These are phyloP conservation scores for Juglanconis juglandina DNA, from an alignment of 2,329 filamentous ascomycete genomes.

Conservation along the genomic window DNA sequence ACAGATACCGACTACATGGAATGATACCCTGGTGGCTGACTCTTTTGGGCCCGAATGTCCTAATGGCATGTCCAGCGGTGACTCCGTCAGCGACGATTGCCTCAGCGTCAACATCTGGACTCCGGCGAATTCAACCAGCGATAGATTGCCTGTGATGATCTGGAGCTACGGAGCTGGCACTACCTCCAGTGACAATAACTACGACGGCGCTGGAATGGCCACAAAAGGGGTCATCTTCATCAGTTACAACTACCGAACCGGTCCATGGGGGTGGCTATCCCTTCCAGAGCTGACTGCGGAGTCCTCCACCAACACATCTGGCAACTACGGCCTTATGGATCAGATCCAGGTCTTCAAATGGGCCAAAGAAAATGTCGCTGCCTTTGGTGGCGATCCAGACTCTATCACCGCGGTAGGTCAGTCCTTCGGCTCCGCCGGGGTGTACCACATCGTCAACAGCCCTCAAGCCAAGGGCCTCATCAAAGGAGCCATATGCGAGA, in stretches of 20 bases:
- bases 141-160: not conserved
- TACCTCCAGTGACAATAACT: not conserved
- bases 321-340: constrained; percentile 58
- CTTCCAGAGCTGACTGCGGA: not conserved
- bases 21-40: not conserved
- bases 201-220: not conserved
- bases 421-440: not conserved
- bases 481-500: not conserved
- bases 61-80: not conserved
- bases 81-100: not conserved
- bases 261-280: not conserved
- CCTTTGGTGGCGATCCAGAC: constrained; percentile 49
- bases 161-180: not conserved
- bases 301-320: not conserved
- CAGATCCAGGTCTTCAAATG: constrained; percentile 49
- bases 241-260: not conserved
- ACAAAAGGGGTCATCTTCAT: not conserved
- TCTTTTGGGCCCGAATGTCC: not conserved
- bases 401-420: not conserved
- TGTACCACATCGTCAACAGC: not conserved
- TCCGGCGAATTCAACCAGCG: not conserved
- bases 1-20: not conserved
- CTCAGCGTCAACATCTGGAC: not conserved
- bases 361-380: constrained; percentile 51
- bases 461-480: not conserved